phyloP scores from a whole-genome alignment of 768 basidiomycete species.

The Tylopilus subfusipes region DNA sequence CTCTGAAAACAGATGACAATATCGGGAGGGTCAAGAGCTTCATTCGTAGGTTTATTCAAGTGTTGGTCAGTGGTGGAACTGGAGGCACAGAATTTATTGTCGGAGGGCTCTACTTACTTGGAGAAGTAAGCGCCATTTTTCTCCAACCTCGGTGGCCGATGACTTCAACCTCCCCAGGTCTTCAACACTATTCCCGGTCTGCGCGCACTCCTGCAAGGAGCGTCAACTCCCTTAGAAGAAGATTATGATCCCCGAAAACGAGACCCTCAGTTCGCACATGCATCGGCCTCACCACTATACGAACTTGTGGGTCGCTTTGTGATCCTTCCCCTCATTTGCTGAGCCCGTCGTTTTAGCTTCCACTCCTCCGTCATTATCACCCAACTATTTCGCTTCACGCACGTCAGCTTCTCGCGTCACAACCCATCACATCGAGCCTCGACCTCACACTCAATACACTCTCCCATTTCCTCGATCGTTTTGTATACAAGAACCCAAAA shows the following conservation, averaged over 20 bases:
- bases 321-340: background rate
- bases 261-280: constrained; percentile 83
- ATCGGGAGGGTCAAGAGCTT: constrained; percentile 71
- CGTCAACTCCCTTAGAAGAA: constrained; percentile 24
- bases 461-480: constrained; percentile 92
- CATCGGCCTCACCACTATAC: constrained; percentile 78
- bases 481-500: constrained; percentile 97
- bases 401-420: constrained; percentile 67
- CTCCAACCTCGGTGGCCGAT: background rate
- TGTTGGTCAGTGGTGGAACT: constrained; percentile 63
- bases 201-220: constrained; percentile 41
- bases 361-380: constrained; percentile 84
- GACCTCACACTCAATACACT: constrained; percentile 93
- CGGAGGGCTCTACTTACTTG: constrained; percentile 82
- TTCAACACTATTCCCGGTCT: constrained; percentile 48
- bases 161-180: constrained; percentile 35
- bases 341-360: constrained; percentile 46
- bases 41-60: constrained; percentile 78
- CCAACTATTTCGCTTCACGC: constrained; percentile 87
- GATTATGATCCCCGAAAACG: constrained; percentile 85
- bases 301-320: constrained; percentile 64
- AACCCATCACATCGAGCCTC: constrained; percentile 75
- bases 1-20: constrained; percentile 66
- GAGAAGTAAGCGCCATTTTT: constrained; percentile 61
- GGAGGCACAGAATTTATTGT: constrained; percentile 86